Conservation (phyloP, 805 yeast species). For the Candida caryicola region DNA sequence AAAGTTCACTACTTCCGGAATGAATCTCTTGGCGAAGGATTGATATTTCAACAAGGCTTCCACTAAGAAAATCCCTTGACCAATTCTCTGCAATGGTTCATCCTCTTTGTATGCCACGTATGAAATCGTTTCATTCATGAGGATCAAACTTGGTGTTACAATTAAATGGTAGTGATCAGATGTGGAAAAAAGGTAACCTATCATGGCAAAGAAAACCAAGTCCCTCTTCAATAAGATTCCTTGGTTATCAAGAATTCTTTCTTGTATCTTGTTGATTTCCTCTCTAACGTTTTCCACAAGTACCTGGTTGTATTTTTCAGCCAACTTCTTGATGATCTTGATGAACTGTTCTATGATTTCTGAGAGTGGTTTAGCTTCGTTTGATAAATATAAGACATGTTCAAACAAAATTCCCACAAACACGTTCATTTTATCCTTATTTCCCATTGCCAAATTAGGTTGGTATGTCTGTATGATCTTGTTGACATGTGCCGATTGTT, state of each 20-base stretch:
- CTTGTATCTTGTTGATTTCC: slow-evolving; percentile 54
- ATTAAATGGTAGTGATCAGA: slow-evolving; percentile 94
- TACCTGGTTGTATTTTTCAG: slow-evolving; percentile 62
- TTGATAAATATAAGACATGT: slow-evolving; percentile 53
- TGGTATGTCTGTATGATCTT: slow-evolving; percentile 60
- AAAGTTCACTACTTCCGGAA: slow-evolving; percentile 74
- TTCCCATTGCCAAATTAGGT: slow-evolving; percentile 78
- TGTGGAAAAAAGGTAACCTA: slow-evolving; percentile 83
- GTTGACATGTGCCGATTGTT: slow-evolving; percentile 49
- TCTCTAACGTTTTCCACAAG: slow-evolving; percentile 63
- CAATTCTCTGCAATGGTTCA: slow-evolving; percentile 38
- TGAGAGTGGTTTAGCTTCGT: slow-evolving; percentile 20
- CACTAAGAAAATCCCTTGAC: slow-evolving; percentile 63
- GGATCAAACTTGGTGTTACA: slow-evolving; percentile 75
- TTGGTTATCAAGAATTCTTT: slow-evolving; percentile 37
- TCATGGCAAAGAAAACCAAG: slow-evolving; percentile 60
- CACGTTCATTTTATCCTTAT: slow-evolving; percentile 65
- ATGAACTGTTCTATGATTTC: slow-evolving; percentile 41
- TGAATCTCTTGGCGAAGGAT: slow-evolving; percentile 69
- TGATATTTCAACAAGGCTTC: slow-evolving; percentile 72
- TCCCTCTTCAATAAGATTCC: slow-evolving; percentile 37
- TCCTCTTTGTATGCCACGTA: slow-evolving; percentile 33
- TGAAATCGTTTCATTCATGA: slow-evolving; percentile 64
- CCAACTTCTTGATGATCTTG: slow-evolving; percentile 50
- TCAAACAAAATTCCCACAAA: slow-evolving; percentile 64